Base-by-base conservation (phyloP, 2,329 filamentous ascomycete genomes). In the Aspergillus carbonarius region DNA sequence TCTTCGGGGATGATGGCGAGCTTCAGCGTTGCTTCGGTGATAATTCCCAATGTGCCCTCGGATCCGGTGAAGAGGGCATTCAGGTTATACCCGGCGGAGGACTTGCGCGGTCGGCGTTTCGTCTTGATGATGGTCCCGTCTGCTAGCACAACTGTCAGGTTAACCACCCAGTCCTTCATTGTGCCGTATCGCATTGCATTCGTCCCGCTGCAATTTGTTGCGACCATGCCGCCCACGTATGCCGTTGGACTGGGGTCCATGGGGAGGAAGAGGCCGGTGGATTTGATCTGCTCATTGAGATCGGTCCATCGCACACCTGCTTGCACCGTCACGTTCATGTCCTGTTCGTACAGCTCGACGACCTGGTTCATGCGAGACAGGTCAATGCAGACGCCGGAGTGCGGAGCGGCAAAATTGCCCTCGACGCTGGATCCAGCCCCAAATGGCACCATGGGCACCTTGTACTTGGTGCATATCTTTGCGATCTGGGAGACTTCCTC, bases 111-210 rank as follows among this genome's bases (percentile, higher is more conserved):
- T 12, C 60, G 58, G 7, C 55, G 40, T 13, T 87, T 78, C 0
- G 88, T 91, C 68, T 89, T 90, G 72, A 91, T 85, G 17, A 88
- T 73, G 0, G 79, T 82, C 1, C 88, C 88, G 68, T 90, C 87
- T 0, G 88, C 83, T 46, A 91, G 78, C 0, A 91, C 88, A 0
- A 90, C 87, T 0, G 87, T 90, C 17, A 91, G 70, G 59, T 86
- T 89, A 55, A 91, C 76, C 1, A 91, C 88, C 80, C 86, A 90
- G 62, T 91, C 88, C 64, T 87, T 88, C 88, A 91, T 90, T 0
- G 88, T 90, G 0, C 88, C 88, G 66, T 90, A 90, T 54, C 87
- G 78, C 55, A 83, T 78, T 0, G 83, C 82, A 63, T 85, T 84
- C 0, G 83, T 85, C 0, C 83, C 83, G 30, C 51, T 54, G 51